Percentiles rank a stretch among this genome's conserved stretches.
Conservation (phyloP, 139 green algal genomes). For the Eudorina sp. region DNA sequence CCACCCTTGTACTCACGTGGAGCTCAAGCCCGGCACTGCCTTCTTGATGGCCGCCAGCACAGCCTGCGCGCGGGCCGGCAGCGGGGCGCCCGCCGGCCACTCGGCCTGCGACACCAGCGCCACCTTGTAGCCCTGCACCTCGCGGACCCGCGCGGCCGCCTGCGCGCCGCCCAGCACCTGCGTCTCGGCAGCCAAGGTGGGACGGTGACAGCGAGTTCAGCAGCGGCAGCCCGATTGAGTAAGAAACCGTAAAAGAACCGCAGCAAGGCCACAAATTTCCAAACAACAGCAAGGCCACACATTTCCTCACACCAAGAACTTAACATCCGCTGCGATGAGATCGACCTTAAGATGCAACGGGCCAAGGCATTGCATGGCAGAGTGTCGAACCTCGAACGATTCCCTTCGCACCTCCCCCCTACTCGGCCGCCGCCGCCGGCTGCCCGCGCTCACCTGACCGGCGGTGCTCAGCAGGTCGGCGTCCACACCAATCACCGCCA, state of each 20-base stretch:
- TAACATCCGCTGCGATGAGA: too few species aligned
- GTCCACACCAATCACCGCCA: slow-evolving; percentile 61
- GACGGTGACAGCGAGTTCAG: background rate
- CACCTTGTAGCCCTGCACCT: slow-evolving; percentile 64
- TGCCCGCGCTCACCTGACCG: slow-evolving; percentile 45
- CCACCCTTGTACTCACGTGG: slow-evolving; percentile 41
- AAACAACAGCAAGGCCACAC: too few species aligned
- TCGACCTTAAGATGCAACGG: too few species aligned
- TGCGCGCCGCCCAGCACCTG: slow-evolving; percentile 60
- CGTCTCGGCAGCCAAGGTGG: background rate
- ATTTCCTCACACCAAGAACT: slow-evolving; percentile 48
- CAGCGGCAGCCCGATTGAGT: too few species aligned
- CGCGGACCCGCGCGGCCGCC: slow-evolving; percentile 50
- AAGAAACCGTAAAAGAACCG: too few species aligned
- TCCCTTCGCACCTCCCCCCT: too few species aligned
- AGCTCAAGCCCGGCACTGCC: slow-evolving; percentile 24
- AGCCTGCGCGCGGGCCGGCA: slow-evolving; percentile 53
- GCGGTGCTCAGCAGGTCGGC: slow-evolving; percentile 36
- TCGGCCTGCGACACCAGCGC: slow-evolving; percentile 46
- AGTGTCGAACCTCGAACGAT: too few species aligned
- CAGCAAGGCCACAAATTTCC: too few species aligned
- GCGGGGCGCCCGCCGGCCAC: slow-evolving; percentile 24
- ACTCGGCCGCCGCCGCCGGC: too few species aligned
- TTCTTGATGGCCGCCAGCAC: slow-evolving; percentile 65
- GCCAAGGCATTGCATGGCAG: too few species aligned